Base-by-base conservation (phyloP, 2,329 filamentous ascomycete species). In the Hymenotorrendiella dingleyae region DNA sequence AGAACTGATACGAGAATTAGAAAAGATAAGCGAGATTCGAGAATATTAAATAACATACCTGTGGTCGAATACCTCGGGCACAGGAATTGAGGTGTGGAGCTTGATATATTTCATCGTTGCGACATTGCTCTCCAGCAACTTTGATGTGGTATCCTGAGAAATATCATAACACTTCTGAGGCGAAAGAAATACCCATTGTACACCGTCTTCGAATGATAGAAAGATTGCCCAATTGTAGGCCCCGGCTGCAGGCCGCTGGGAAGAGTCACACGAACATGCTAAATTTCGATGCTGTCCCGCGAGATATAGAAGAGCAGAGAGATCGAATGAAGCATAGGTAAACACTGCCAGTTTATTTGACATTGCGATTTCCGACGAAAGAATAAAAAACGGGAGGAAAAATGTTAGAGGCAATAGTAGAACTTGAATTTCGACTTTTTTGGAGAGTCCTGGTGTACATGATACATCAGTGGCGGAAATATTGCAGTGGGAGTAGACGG, bases 91-190 rank as follows among this genome's bases (percentile, higher is more conserved):
- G 24, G 37, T 50, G 24, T 50, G 36, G 19, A 16, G 24, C 38
- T 36, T 42, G 12, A 47, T 26, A 40, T 40, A 50, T 33, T 45
- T 50, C 42, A 50, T 44, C 14, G 47, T 47, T 39, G 47, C 47
- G 24, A 45, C 45, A 30, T 47, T 34, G 33, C 47, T 49, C 37
- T 47, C 30, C 8, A 50, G 36, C 28, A 50, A 26, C 20, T 43
- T 36, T 39, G 24, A 33, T 22, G 26, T 40, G 20, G 36, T 46
- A 6, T 48, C 34, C 14, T 14, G 19, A 14, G 34, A 41, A 17
- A 46, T 23, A 7, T 35, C 30, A 26, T 43, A 24, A n/a, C 16
- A 17, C 19, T 14, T 26, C 27, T 28, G 4, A 39, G 48, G 48
- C 17, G 45, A 48, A 8, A 34, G 48, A 29, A 50, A 50, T 12